Evolutionary conservation across 495 filamentous ascomycete species (phyloP).

Genomic region (Cercophora samala): DNA sequence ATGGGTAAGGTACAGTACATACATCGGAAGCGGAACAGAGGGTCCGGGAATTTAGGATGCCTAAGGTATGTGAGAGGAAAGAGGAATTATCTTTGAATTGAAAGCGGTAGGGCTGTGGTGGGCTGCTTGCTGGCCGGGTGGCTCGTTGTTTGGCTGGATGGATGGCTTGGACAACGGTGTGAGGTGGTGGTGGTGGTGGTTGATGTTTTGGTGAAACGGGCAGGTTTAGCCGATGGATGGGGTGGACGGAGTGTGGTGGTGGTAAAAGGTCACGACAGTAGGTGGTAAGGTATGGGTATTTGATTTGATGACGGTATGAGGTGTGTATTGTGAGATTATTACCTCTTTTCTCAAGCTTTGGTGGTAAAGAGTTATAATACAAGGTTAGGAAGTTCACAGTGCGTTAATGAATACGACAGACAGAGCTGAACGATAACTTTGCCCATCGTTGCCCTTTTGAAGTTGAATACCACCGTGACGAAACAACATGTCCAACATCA

Average conservation of each 20-base stretch:
- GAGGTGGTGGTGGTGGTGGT: not conserved
- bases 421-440: no score
- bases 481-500: not conserved
- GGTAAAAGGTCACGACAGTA: not conserved
- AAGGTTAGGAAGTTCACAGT: no score
- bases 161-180: not conserved
- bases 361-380: no score
- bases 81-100: not conserved
- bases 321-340: no score
- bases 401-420: not conserved
- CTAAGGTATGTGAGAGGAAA: no score
- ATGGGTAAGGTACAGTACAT: no score
- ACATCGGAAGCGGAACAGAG: not conserved
- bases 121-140: not conserved
- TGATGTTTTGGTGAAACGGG: not conserved
- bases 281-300: not conserved
- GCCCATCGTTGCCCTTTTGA: not conserved
- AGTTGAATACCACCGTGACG: not conserved
- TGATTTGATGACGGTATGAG: not conserved
- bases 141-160: not conserved
- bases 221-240: not conserved
- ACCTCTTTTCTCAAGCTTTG: no score
- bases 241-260: not conserved
- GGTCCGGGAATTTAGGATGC: not conserved
- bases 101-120: not conserved